A percentile compares a stretch with the other conserved stretches of the same genome.
These are phyloP conservation scores for Calonectria hawksworthii DNA, from an alignment of 2,329 filamentous ascomycete genomes.

Conservation along the genomic window DNA sequence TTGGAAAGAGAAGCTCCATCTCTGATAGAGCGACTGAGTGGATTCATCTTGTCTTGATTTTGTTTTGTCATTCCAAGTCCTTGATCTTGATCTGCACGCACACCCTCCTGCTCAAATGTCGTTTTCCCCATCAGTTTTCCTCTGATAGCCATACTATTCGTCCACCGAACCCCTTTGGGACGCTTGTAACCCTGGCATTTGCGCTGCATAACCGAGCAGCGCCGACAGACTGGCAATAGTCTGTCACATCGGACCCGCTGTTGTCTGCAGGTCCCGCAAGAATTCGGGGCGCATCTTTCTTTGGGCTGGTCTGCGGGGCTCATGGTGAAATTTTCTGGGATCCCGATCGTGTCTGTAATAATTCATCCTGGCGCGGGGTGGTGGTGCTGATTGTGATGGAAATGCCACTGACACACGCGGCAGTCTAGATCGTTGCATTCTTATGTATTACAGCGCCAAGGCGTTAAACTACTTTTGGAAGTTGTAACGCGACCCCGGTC, in stretches of 20 bases:
- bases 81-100: not conserved
- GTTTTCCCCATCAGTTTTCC: conserved; percentile 28
- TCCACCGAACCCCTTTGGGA: conserved; percentile 19
- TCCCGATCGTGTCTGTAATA: not conserved
- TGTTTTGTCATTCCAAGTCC: not conserved
- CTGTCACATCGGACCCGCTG: conserved; percentile 30
- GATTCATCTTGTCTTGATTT: not conserved
- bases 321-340: not conserved
- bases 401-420: not conserved
- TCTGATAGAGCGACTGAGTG: too few relatives aligned
- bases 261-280: conserved; percentile 28
- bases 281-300: conserved; percentile 14
- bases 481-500: conserved; percentile 28
- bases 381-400: not conserved
- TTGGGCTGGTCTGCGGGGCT: not conserved
- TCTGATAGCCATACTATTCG: conserved; percentile 25
- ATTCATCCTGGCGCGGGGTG: not conserved
- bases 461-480: conserved; percentile 26
- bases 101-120: conserved; percentile 6
- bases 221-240: conserved; percentile 18
- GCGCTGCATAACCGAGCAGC: conserved; percentile 18
- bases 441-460: conserved; percentile 1
- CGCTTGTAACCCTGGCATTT: conserved; percentile 27
- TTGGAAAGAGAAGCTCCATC: not conserved
- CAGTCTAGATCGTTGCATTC: not conserved